phyloP scores from a whole-genome alignment of 208 protist species.

The Giardia duodenalis region DNA sequence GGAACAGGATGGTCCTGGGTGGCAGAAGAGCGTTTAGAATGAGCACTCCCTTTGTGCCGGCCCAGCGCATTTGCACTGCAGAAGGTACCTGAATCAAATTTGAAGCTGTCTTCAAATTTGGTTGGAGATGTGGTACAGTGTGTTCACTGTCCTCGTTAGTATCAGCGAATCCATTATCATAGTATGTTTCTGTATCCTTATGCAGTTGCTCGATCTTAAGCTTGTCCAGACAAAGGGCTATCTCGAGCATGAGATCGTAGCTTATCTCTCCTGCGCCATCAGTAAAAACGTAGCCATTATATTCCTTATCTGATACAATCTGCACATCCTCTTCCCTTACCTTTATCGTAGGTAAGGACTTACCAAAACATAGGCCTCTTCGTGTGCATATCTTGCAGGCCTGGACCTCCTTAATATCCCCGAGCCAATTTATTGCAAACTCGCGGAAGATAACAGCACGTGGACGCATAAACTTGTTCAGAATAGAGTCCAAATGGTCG shows the following conservation, averaged over 20 bases:
- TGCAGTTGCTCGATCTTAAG: too few relatives aligned
- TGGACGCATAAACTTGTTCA: background rate
- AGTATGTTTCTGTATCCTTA: too few relatives aligned
- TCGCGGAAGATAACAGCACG: background rate
- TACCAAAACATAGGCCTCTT: background rate
- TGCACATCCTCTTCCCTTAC: background rate
- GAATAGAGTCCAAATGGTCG: background rate
- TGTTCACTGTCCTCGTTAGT: too few relatives aligned
- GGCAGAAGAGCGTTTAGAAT: background rate
- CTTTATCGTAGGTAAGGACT: background rate
- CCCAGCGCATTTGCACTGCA: background rate
- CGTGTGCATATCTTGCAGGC: background rate
- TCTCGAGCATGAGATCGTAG: background rate
- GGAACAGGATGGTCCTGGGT: background rate
- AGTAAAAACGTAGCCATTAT: background rate
- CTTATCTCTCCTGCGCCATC: background rate
- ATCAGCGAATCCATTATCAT: too few relatives aligned
- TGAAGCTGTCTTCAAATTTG: background rate
- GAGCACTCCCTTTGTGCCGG: background rate
- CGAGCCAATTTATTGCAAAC: background rate
- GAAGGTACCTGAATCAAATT: background rate
- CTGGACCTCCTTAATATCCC: background rate
- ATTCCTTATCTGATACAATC: background rate
- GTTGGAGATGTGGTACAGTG: too few relatives aligned
- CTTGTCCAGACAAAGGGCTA: background rate